A percentile compares a stretch with the other conserved stretches of the same genome.
phyloP scores from a whole-genome alignment of 23 red algal species.

The Gracilariopsis chorda region DNA sequence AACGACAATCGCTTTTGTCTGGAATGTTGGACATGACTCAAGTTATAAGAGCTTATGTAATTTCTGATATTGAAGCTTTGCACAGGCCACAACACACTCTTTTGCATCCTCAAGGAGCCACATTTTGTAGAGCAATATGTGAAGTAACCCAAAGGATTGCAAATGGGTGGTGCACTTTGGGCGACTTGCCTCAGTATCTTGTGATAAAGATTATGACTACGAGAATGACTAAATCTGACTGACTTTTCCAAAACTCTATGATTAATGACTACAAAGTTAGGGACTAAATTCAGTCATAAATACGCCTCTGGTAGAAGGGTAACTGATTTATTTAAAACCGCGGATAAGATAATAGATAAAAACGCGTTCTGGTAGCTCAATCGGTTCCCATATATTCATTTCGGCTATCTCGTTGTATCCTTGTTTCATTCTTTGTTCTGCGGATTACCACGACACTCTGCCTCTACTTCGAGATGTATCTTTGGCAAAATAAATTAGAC shows the following conservation, averaged over 20 bases:
- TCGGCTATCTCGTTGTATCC: too few relatives aligned
- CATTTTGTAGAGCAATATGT: background rate
- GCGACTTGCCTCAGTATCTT: too few relatives aligned
- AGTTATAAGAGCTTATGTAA: background rate
- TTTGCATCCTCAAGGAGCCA: background rate
- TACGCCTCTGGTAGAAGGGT: background rate
- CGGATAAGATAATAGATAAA: too few relatives aligned
- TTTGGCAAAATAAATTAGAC: too few relatives aligned
- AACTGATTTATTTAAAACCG: too few relatives aligned
- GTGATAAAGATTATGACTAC: too few relatives aligned
- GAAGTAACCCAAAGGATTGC: background rate
- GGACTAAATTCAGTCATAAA: background rate
- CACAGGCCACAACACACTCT: background rate
- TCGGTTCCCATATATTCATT: too few relatives aligned
- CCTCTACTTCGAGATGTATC: too few relatives aligned
- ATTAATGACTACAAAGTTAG: background rate
- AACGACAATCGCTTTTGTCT: background rate
- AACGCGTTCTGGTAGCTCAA: too few relatives aligned
- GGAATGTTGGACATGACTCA: background rate
- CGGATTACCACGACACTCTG: too few relatives aligned
- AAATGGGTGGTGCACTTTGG: background rate
- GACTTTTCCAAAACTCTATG: background rate
- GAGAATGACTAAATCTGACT: background rate
- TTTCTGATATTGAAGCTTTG: background rate
- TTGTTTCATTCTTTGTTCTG: too few relatives aligned